Evolutionary conservation across 2,329 filamentous ascomycete species (phyloP), one percentile per base, ranked within the genome.

Genomic region (Ascochyta lentis): DNA sequence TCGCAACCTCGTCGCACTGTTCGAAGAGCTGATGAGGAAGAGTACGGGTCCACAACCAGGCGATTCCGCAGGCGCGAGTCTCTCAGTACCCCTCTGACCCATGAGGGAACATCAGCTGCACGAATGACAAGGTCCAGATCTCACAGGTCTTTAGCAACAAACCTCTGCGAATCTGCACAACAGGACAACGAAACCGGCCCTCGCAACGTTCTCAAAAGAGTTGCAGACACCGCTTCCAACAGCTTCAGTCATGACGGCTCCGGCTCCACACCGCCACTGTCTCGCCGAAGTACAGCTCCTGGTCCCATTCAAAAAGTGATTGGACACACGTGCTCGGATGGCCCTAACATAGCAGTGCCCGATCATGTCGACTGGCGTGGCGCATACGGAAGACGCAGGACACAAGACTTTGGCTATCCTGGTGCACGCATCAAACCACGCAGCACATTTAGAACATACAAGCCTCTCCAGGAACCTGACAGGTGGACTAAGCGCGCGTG

Each of bases 401-500:
- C 69, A 7, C 59, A 66, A 39, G 70, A 75, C 41, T 74, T 75
- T 44, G 69, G 71, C 23, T 75, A 64, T 40, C 71, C 68, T 31
- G 69, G 71, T 37, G 71, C 71, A 47, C 63, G 62, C 19, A 68
- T 71, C 48, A 72, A 67, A 33, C 59, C 60, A 33, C 39, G 50
- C 33, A 35, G 56, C 31, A 58, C 63, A 8, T 58, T 49, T 35
- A 44, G 49, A 34, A 46, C 52, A 10, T 56, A 44, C 16, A 59
- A 55, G 24, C 60, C 61, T n/a, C 49, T 68, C 3, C 52, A 60
- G 43, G 60, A 68, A 39, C 66, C 68, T 22, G 52, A 55, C 3
- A 61, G 58, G n/a, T 73, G 67, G 68, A 49, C 49, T 27, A 72
- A 69, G 49, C 65, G 68, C 22, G 58, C 56, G 19, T 73, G 70